Percentiles rank a stretch among this genome's conserved stretches.
Evolutionary conservation across 495 filamentous ascomycete genomes (phyloP).

Genomic region (Tuber calosporum): DNA sequence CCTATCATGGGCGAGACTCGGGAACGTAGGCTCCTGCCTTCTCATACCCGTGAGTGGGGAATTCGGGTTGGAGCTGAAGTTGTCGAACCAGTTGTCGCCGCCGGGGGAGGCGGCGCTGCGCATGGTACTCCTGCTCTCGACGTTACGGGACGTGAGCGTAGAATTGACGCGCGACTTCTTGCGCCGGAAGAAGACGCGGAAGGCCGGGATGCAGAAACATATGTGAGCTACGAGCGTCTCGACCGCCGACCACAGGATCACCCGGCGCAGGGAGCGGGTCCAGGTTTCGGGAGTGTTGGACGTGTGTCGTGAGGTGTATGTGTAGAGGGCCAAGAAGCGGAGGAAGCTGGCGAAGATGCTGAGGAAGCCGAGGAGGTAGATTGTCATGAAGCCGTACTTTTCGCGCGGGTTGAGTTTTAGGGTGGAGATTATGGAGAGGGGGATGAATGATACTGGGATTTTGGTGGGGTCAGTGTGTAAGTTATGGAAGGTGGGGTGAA

Average conservation of each 20-base stretch:
- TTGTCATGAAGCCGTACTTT: conserved; percentile 33
- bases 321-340: conserved; percentile 21
- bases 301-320: neutral
- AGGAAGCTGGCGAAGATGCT: conserved; percentile 35
- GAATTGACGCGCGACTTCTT: conserved; percentile 19
- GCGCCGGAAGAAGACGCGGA: conserved; percentile 25
- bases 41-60: neutral
- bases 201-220: conserved; percentile 33
- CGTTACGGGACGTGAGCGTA: conserved; percentile 8
- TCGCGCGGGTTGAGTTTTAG: conserved; percentile 27
- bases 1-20: neutral
- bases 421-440: conserved; percentile 32
- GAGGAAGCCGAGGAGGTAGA: conserved; percentile 36
- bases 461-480: conserved; percentile 7
- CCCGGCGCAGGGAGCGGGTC: conserved; percentile 10
- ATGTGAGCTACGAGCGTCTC: conserved; percentile 25
- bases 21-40: neutral
- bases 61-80: neutral
- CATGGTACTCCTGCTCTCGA: conserved; percentile 24
- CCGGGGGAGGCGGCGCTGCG: conserved; percentile 4
- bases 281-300: conserved; percentile 1
- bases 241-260: conserved; percentile 28
- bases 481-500: neutral
- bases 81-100: conserved; percentile 34
- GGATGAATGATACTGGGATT: conserved; percentile 24